Percentiles rank a stretch among this genome's conserved stretches.
Evolutionary conservation across 2,329 filamentous ascomycete species (phyloP).

Genomic region (Onygenales sp.): DNA sequence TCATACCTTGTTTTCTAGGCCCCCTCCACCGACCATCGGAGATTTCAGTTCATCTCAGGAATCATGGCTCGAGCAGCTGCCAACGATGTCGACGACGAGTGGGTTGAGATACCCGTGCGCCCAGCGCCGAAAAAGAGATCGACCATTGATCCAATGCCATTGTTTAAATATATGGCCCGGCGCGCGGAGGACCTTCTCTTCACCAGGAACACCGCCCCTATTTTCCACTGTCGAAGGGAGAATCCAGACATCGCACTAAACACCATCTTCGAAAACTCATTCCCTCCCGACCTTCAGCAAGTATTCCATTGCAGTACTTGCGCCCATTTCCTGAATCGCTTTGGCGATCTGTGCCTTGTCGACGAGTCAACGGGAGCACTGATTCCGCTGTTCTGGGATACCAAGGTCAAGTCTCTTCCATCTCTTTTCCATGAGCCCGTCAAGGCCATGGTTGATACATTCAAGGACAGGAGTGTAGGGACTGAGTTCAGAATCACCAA

Average conservation of each 20-base stretch:
- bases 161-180: neutral
- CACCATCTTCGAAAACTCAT: neutral
- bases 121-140: neutral
- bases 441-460: neutral
- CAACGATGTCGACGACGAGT: neutral
- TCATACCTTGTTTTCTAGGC: no score
- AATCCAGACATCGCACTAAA: neutral
- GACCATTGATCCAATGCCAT: neutral
- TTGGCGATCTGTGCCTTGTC: neutral
- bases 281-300: neutral
- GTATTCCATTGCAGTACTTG: neutral
- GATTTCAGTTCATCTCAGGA: no score
- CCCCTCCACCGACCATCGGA: no score
- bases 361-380: neutral
- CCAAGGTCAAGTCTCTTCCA: neutral
- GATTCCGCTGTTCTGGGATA: neutral
- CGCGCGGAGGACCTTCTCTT: neutral
- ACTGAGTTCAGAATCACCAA: neutral
- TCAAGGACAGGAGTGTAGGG: neutral
- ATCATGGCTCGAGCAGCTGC: neutral
- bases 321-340: neutral
- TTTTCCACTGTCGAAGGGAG: neutral
- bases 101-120: neutral
- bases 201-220: neutral
- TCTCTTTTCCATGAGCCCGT: neutral